Evolutionary conservation across 2,329 filamentous ascomycete species (phyloP).

Genomic region (Botrytis galanthina): DNA sequence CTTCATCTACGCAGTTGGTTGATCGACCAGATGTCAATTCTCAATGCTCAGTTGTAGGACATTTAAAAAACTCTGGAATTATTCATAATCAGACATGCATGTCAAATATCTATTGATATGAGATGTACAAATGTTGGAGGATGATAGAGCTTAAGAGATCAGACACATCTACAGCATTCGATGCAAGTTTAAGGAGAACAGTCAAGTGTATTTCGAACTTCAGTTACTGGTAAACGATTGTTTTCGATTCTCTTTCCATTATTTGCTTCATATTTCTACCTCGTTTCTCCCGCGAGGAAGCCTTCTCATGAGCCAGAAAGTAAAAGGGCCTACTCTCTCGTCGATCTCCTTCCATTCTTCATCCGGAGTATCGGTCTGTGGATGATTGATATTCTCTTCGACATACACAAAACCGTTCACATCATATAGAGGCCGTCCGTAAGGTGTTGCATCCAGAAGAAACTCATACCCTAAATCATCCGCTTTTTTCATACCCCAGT

Average conservation of each 20-base stretch:
- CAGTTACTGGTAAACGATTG: background rate
- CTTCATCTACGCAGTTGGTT: background rate
- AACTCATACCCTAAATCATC: constrained; percentile 13
- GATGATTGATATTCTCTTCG: constrained; percentile 19
- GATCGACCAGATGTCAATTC: too few relatives aligned
- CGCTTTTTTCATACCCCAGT: constrained; percentile 17
- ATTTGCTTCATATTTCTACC: background rate
- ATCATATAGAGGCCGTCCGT: constrained; percentile 18
- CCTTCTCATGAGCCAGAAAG: constrained; percentile 21
- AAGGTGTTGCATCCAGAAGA: constrained; percentile 18
- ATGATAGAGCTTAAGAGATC: too few relatives aligned
- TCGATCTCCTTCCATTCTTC: constrained; percentile 21
- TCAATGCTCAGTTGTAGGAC: too few relatives aligned
- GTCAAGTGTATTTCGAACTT: background rate
- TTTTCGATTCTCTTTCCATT: background rate
- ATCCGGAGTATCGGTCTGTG: constrained; percentile 14
- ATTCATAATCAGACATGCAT: too few relatives aligned
- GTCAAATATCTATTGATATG: too few relatives aligned
- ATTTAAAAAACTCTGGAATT: too few relatives aligned
- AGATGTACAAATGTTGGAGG: too few relatives aligned
- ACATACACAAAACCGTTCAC: constrained; percentile 15
- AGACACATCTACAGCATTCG: background rate
- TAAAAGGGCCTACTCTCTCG: constrained; percentile 19
- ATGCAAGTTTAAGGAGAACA: background rate
- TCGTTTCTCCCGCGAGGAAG: background rate